phyloP scores from a whole-genome alignment of 1,284 basidiomycete genomes.

The Dichomitus squalens region DNA sequence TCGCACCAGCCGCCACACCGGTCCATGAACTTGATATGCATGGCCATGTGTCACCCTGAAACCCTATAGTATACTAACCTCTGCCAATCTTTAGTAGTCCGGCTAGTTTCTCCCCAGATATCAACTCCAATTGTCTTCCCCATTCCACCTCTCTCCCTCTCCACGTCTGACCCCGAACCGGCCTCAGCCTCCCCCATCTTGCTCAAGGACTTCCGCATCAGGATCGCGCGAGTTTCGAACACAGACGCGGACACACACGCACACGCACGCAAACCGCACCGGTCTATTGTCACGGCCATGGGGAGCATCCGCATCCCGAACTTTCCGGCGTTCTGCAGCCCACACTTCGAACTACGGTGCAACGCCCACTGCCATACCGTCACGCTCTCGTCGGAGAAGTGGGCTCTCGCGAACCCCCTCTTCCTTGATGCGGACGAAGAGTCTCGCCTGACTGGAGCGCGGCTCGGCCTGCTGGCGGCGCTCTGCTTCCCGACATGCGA shows the following conservation, averaged over 20 bases:
- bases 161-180: not conserved
- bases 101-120: not conserved
- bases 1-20: constrained; percentile 2
- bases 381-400: constrained; percentile 48
- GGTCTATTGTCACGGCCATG: constrained; percentile 7
- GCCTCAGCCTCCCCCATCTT: not conserved
- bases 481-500: constrained; percentile 62
- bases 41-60: constrained; percentile 1
- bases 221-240: not conserved
- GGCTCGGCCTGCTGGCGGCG: constrained; percentile 55
- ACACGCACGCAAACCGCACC: not conserved
- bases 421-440: constrained; percentile 33
- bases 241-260: not conserved
- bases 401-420: constrained; percentile 36
- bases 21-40: constrained; percentile 4
- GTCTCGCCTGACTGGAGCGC: constrained; percentile 38
- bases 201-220: not conserved
- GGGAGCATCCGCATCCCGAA: constrained; percentile 63
- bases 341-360: constrained; percentile 50
- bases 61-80: constrained; percentile 1
- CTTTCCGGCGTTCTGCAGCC: constrained; percentile 45
- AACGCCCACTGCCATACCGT: constrained; percentile 52
- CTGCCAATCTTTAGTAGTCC: not conserved
- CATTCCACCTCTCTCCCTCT: not conserved
- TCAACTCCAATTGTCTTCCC: not conserved